Conservation (phyloP, 306 rosid species). For the Crataegus laevigata region DNA sequence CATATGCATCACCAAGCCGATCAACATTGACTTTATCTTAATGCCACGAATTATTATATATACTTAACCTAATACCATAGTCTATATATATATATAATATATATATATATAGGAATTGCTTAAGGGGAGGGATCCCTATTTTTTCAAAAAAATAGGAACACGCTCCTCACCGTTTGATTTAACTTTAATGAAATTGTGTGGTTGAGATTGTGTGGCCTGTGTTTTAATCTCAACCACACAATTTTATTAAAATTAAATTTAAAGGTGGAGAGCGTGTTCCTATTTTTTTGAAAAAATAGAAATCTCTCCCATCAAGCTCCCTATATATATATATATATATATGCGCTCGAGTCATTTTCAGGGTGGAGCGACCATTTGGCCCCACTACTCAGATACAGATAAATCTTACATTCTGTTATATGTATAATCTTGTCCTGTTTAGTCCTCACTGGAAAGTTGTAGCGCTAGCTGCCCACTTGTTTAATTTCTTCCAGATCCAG, state of each 20-base stretch:
- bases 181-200: too few relatives aligned
- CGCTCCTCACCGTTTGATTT: too few relatives aligned
- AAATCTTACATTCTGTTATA: slow-evolving; percentile 10
- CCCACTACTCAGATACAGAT: slow-evolving; percentile 1
- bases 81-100: background rate
- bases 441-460: slow-evolving; percentile 8
- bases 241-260: too few relatives aligned
- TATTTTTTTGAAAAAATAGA: too few relatives aligned
- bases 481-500: background rate
- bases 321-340: too few relatives aligned
- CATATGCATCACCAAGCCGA: slow-evolving; percentile 7
- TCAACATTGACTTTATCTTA: slow-evolving; percentile 26
- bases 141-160: too few relatives aligned
- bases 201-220: too few relatives aligned
- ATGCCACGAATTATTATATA: background rate
- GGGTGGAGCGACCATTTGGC: slow-evolving; percentile 28
- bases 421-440: background rate
- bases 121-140: too few relatives aligned
- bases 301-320: too few relatives aligned
- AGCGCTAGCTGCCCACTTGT: background rate
- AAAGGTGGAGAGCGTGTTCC: too few relatives aligned
- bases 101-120: too few relatives aligned
- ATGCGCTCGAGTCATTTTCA: slow-evolving; percentile 18
- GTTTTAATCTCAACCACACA: too few relatives aligned
- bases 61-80: background rate